Evolutionary conservation across 148 eudicot genomes (phyloP).

Genomic region (Polygonum maritimum): DNA sequence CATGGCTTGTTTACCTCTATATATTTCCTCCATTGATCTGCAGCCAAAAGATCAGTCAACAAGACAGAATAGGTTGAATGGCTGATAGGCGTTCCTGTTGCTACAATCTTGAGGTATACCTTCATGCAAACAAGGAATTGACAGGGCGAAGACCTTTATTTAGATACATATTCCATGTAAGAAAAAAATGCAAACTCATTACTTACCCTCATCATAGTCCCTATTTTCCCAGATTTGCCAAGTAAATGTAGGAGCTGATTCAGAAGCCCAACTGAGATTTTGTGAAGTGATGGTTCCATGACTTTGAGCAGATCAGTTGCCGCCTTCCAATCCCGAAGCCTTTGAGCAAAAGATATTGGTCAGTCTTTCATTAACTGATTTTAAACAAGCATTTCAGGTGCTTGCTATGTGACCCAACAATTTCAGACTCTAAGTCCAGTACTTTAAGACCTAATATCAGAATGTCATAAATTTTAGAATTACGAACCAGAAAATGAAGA

Average conservation of each 20-base stretch:
- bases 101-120: constrained; percentile 77
- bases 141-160: not conserved
- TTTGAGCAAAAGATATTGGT: constrained; percentile 7
- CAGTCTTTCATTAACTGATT: not conserved
- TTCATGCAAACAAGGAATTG: constrained; percentile 21
- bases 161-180: not conserved
- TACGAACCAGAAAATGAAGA: not conserved
- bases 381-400: not conserved
- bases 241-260: constrained; percentile 71
- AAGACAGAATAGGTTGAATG: constrained; percentile 61
- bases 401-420: not conserved
- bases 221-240: constrained; percentile 80
- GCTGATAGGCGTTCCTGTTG: constrained; percentile 58
- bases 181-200: not conserved
- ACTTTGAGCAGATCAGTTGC: constrained; percentile 35
- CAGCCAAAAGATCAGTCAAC: constrained; percentile 69
- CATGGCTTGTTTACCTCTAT: constrained; percentile 49
- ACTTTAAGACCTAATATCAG: not conserved
- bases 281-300: constrained; percentile 63
- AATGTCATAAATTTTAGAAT: not conserved
- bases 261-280: constrained; percentile 62
- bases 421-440: not conserved
- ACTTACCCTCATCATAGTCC: constrained; percentile 85
- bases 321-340: constrained; percentile 83
- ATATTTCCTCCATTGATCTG: constrained; percentile 94